Evolutionary conservation across 2,329 filamentous ascomycete genomes (phyloP).

Genomic region (Colletotrichum euphorbiae): DNA sequence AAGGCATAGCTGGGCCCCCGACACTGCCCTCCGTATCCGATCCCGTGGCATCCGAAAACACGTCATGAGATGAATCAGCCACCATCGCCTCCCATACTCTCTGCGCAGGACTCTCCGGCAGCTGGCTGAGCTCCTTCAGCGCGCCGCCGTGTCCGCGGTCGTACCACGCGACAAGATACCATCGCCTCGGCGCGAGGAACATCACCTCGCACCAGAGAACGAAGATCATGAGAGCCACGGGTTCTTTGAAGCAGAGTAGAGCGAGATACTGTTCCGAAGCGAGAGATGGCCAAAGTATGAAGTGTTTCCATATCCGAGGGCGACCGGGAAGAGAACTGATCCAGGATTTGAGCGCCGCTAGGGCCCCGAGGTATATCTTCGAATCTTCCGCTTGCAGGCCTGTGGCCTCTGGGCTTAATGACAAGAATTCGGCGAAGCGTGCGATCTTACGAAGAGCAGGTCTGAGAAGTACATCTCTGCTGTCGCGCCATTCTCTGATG

Average conservation of each 20-base stretch:
- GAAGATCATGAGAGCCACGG: slow-evolving; percentile 37
- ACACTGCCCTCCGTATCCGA: slow-evolving; percentile 26
- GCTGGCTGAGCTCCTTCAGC: slow-evolving; percentile 20
- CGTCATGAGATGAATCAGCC: slow-evolving; percentile 15
- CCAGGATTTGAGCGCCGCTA: slow-evolving; percentile 34
- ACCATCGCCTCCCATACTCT: slow-evolving; percentile 33
- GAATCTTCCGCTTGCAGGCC: slow-evolving; percentile 16
- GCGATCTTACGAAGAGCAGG: slow-evolving; percentile 23
- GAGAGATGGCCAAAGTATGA: slow-evolving; percentile 38
- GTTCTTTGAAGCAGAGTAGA: slow-evolving; percentile 25
- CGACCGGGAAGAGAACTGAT: slow-evolving; percentile 29
- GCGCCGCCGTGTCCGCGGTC: slow-evolving; percentile 20
- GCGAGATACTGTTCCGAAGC: slow-evolving; percentile 35
- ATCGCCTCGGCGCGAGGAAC: slow-evolving; percentile 28
- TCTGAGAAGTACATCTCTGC: slow-evolving; percentile 13
- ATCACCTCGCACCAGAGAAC: slow-evolving; percentile 37
- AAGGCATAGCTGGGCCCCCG: slow-evolving; percentile 2
- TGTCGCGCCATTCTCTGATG: slow-evolving; percentile 28
- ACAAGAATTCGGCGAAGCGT: slow-evolving; percentile 30
- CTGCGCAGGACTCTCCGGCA: slow-evolving; percentile 7
- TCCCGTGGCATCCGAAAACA: slow-evolving; percentile 4
- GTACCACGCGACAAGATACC: slow-evolving; percentile 39
- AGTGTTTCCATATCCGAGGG: slow-evolving; percentile 39
- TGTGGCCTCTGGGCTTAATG: slow-evolving; percentile 19
- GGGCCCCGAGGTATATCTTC: slow-evolving; percentile 15